These are phyloP conservation scores for Lentinula sp. DNA, from an alignment of 768 basidiomycete genomes.

Conservation along the genomic window DNA sequence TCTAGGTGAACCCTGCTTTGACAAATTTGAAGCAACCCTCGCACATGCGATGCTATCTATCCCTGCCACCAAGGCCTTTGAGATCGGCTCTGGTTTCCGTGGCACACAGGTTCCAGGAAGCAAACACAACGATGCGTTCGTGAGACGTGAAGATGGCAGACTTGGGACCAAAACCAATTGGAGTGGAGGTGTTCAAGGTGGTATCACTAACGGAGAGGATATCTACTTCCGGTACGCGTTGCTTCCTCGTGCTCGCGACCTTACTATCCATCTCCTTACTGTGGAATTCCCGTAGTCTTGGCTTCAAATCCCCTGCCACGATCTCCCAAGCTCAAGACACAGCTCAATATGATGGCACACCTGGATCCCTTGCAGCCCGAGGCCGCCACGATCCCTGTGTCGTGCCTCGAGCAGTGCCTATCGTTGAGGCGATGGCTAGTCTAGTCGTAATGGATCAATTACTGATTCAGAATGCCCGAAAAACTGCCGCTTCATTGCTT, in stretches of 20 bases:
- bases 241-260: background rate
- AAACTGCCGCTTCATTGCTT: constrained; percentile 67
- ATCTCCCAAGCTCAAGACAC: constrained; percentile 91
- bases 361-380: constrained; percentile 81
- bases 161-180: constrained; percentile 88
- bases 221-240: constrained; percentile 88
- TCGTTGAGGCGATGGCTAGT: constrained; percentile 97
- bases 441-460: constrained; percentile 94
- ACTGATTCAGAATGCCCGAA: constrained; percentile 82
- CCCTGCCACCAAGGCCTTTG: constrained; percentile 97
- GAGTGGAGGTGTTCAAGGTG: constrained; percentile 97
- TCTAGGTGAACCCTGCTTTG: constrained; percentile 95
- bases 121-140: constrained; percentile 89
- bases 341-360: constrained; percentile 88
- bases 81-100: constrained; percentile 94
- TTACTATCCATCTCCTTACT: background rate
- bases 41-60: constrained; percentile 99
- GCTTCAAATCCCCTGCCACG: constrained; percentile 98
- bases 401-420: constrained; percentile 93
- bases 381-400: constrained; percentile 98
- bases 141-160: constrained; percentile 54
- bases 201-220: constrained; percentile 95
- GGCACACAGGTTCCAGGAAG: constrained; percentile 92
- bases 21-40: constrained; percentile 95
- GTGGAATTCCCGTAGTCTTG: constrained; percentile 48